Evolutionary conservation across 306 rosid genomes (phyloP).

Genomic region (Mimosa pudica): DNA sequence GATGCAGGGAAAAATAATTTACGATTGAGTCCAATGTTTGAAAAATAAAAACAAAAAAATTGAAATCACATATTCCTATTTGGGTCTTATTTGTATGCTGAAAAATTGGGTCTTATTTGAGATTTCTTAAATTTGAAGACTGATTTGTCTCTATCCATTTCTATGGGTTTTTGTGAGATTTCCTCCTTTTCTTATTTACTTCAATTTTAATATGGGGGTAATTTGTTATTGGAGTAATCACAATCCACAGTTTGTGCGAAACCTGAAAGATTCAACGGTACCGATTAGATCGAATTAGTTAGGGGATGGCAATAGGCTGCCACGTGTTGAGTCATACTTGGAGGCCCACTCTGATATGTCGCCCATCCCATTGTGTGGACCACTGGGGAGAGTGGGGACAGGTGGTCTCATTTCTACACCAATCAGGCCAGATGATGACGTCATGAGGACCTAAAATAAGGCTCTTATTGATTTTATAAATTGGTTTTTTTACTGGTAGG

Average conservation of each 20-base stretch:
- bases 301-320: neutral
- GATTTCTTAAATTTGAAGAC: too few relatives aligned
- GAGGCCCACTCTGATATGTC: conserved; percentile 8
- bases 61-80: too few relatives aligned
- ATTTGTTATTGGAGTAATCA: neutral
- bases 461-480: conserved; percentile 24
- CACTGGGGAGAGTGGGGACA: conserved; percentile 15
- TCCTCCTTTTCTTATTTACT: neutral
- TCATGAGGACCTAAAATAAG: conserved; percentile 24
- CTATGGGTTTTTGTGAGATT: too few relatives aligned
- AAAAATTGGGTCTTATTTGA: too few relatives aligned
- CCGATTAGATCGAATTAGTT: neutral
- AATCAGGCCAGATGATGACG: conserved; percentile 27
- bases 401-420: conserved; percentile 18
- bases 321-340: conserved; percentile 21
- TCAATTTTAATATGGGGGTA: neutral
- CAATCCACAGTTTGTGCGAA: neutral
- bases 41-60: too few relatives aligned
- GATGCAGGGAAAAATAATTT: too few relatives aligned
- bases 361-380: conserved; percentile 32
- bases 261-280: conserved; percentile 1
- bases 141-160: too few relatives aligned
- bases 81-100: too few relatives aligned
- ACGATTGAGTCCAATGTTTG: too few relatives aligned
- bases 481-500: conserved; percentile 31